Base-by-base conservation (phyloP, 164 flowering plant genomes). In the Platanus orientalis region DNA sequence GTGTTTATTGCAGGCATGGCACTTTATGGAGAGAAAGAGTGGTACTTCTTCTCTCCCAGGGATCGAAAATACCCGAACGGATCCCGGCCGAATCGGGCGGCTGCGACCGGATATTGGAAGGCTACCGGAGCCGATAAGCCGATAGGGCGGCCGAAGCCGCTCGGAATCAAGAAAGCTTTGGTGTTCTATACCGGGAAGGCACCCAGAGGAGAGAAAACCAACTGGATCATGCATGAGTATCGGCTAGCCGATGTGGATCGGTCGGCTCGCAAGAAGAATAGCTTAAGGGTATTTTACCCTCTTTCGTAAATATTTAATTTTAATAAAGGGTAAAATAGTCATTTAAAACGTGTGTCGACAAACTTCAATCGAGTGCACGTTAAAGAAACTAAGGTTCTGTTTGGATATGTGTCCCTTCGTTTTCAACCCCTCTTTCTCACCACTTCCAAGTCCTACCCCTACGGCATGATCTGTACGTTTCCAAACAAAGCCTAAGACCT, bases 201-300 rank as follows among this genome's bases (percentile, higher is more conserved):
- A 0, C 87, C 90, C 0, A 71, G 29, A 44, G 90, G 90, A 13
- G 50, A 75, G 44, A 85, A 85, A 55, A 85, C 88, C 44, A 85
- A 85, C 54, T 85, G 90, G 90, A 85, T 85, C 60, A 85, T 85
- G 90, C 90, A 85, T 32, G 90, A 85, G 71, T 85, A 83, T 48
- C 81, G 90, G 10, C 84, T 83, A 7, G 86, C 88, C 0, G 76
- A 80, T 44, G 86, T 85, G 0, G 86, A 85, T 51, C 55, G 90
- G 11, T 80, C 88, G 1, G 81, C 82, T 39, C 71, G 75, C 48
- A 80, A 80, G 61, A 76, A 72, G 29, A 81, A 71, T 63, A 75
- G 65, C 62, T 68, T 65, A 21, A 83, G 88, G 80, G 90, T 85
- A 78, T 9, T 3, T 58, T 21, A 25, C 13, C 17, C 50, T 34